Evolutionary conservation across 2,329 filamentous ascomycete genomes (phyloP).

Genomic region (Lachnellula occidentalis): DNA sequence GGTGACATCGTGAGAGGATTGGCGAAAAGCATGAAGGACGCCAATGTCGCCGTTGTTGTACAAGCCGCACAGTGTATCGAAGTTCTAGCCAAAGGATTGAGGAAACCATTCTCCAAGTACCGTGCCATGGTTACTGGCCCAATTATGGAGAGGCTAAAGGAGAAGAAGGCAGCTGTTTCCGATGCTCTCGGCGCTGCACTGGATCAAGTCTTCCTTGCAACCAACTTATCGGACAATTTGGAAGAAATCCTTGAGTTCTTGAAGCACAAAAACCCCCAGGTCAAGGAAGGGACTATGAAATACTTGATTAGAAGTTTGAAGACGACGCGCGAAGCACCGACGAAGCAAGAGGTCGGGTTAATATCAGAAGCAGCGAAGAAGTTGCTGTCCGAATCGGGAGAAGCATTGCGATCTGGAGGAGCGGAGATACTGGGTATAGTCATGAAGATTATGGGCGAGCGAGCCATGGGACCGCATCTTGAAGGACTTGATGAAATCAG

Average conservation of each 20-base stretch:
- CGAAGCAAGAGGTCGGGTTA: conserved; percentile 73
- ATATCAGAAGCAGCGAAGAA: conserved; percentile 90
- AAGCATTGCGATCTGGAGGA: conserved; percentile 78
- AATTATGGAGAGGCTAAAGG: conserved; percentile 92
- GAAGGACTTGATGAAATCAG: conserved; percentile 93
- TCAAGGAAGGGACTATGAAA: conserved; percentile 91
- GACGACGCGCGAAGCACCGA: conserved; percentile 76
- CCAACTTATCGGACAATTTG: conserved; percentile 76
- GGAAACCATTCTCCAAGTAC: conserved; percentile 74
- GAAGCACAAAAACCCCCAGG: conserved; percentile 92
- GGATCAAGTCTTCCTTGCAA: conserved; percentile 62
- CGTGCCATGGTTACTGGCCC: conserved; percentile 74
- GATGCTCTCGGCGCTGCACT: conserved; percentile 84
- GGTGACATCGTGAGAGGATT: conserved; percentile 76
- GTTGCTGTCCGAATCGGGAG: conserved; percentile 81
- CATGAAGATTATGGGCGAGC: conserved; percentile 98
- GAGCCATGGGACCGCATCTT: conserved; percentile 87
- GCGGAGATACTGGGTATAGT: conserved; percentile 88
- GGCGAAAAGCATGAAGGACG: conserved; percentile 98
- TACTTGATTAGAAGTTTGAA: conserved; percentile 87
- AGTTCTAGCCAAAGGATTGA: conserved; percentile 77
- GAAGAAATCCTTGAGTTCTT: conserved; percentile 84
- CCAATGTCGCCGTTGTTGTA: conserved; percentile 90
- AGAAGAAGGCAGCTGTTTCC: conserved; percentile 87
- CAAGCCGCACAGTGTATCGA: conserved; percentile 92